Evolutionary conservation across 305 asterid species (phyloP).

Genomic region (Fraxinus sp.): DNA sequence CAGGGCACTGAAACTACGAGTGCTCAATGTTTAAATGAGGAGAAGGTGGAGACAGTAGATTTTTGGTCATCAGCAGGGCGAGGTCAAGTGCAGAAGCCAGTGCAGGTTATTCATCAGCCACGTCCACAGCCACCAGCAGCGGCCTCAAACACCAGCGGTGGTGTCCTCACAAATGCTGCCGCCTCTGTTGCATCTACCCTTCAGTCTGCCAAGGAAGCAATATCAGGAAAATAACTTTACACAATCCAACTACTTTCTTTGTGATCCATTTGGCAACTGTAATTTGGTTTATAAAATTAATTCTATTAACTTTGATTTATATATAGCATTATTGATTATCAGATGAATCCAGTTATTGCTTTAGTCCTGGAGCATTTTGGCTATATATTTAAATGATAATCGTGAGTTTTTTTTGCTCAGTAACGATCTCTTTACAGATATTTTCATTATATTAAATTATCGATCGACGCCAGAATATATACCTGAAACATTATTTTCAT

Average conservation of each 20-base stretch:
- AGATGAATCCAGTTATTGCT: not conserved
- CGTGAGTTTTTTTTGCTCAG: not conserved
- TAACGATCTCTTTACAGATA: not conserved
- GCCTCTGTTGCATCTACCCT: slow-evolving; percentile 61
- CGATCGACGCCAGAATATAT: not conserved
- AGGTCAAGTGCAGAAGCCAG: slow-evolving; percentile 39
- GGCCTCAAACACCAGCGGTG: slow-evolving; percentile 42
- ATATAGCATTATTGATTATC: not conserved
- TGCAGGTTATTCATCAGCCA: slow-evolving; percentile 48
- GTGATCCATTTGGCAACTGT: not conserved
- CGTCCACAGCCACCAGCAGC: slow-evolving; percentile 6
- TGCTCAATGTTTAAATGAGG: slow-evolving; percentile 35
- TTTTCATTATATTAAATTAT: not conserved
- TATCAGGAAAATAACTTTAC: slow-evolving; percentile 35
- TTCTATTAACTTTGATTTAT: not conserved
- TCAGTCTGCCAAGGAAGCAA: slow-evolving; percentile 58
- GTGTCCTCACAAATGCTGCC: slow-evolving; percentile 59
- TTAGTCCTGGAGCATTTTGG: not conserved
- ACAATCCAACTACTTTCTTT: not conserved
- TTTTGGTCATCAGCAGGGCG: slow-evolving; percentile 43
- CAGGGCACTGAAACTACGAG: slow-evolving; percentile 21
- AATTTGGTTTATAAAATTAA: not conserved
- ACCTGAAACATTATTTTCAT: not conserved
- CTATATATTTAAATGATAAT: not conserved
- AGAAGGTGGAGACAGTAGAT: slow-evolving; percentile 45